Percentiles rank a stretch among this genome's conserved stretches.
Conservation (phyloP, 371 early-diverging fungal genomes). For the Saksenaea vasiformis region DNA sequence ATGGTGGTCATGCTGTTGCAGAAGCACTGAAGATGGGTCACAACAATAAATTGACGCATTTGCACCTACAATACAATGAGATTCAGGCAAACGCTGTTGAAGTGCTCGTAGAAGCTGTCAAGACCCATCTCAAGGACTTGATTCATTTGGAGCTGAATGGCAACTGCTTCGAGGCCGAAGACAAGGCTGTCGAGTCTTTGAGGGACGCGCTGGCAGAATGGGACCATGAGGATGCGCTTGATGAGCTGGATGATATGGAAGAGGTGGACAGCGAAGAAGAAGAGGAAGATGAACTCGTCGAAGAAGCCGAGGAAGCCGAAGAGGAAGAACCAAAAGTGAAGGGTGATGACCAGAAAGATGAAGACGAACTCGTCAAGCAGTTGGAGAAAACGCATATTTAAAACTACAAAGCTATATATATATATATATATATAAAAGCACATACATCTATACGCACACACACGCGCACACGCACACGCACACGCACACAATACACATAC, state of each 20-base stretch:
- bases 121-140: conserved; percentile 60
- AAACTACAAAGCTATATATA: conserved; percentile 7
- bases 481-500: background rate
- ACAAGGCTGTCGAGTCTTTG: conserved; percentile 66
- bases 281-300: conserved; percentile 51
- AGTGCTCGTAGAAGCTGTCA: conserved; percentile 69
- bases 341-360: conserved; percentile 20
- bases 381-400: conserved; percentile 50
- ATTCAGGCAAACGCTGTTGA: conserved; percentile 75
- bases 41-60: conserved; percentile 61
- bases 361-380: conserved; percentile 38
- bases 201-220: conserved; percentile 73
- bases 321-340: conserved; percentile 25
- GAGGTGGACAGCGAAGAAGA: conserved; percentile 74
- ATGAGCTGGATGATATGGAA: conserved; percentile 96
- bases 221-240: conserved; percentile 80
- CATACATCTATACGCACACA: background rate
- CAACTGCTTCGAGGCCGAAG: conserved; percentile 85
- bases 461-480: background rate
- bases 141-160: conserved; percentile 86
- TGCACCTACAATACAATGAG: conserved; percentile 89
- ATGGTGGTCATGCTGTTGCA: conserved; percentile 70
- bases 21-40: conserved; percentile 61
- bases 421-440: background rate
- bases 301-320: conserved; percentile 35